Conservation (phyloP, 1,284 basidiomycete genomes). For the Ustilago tritici region DNA sequence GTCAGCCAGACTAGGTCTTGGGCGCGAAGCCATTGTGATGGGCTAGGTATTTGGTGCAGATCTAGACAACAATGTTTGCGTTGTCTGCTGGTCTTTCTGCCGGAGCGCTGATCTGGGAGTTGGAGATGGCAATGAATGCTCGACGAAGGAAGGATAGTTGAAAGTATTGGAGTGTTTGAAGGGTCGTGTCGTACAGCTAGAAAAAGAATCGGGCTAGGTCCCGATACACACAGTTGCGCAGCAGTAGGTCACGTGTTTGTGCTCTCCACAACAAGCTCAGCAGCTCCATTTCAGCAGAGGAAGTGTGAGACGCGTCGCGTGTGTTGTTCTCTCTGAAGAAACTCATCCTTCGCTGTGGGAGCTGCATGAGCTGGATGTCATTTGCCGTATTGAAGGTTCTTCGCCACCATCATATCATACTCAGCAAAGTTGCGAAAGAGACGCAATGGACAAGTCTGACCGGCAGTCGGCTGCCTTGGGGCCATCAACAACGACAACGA, state of each 20-base stretch:
- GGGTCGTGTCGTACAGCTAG: conserved; percentile 33
- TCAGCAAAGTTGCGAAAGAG: background rate
- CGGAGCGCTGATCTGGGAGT: background rate
- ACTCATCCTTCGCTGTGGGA: background rate
- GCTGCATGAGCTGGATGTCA: background rate
- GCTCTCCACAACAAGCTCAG: conserved; percentile 6
- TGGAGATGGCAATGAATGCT: background rate
- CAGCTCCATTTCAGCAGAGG: background rate
- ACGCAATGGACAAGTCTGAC: conserved; percentile 8
- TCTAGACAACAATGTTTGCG: background rate
- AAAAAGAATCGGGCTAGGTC: background rate
- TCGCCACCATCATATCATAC: conserved; percentile 19
- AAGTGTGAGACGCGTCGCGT: conserved; percentile 40
- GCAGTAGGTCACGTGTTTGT: conserved; percentile 25
- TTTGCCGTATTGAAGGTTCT: background rate
- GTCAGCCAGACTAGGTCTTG: conserved; percentile 35
- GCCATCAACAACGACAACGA: background rate
- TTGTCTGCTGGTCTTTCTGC: background rate
- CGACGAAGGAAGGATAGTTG: conserved; percentile 1
- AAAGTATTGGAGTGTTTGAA: conserved; percentile 16
- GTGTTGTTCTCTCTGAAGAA: conserved; percentile 42
- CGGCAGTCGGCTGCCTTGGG: background rate
- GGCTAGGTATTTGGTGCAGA: background rate
- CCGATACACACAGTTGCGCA: conserved; percentile 1
- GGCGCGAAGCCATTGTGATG: conserved; percentile 31